Conservation (phyloP, 106 monocot species). For the Allium cepa region DNA sequence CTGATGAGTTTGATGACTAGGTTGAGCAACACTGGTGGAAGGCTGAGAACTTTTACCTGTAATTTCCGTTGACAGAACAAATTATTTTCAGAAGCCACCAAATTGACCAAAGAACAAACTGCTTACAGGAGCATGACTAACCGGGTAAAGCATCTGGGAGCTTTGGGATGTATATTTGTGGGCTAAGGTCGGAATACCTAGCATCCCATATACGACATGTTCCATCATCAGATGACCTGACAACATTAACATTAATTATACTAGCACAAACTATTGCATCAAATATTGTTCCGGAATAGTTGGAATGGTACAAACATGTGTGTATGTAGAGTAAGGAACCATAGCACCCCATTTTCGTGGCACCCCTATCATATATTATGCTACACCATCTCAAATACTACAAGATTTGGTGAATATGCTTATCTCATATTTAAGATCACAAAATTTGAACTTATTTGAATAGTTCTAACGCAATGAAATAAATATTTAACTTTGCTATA, state of each 20-base stretch:
- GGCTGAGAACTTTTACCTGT: constrained; percentile 68
- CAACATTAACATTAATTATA: constrained; percentile 1
- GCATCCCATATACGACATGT: constrained; percentile 99
- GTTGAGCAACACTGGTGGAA: constrained; percentile 44
- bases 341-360: no score
- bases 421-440: no score
- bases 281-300: not conserved
- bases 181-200: constrained; percentile 61
- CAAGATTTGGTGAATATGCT: no score
- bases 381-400: no score
- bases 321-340: not conserved
- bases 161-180: constrained; percentile 75
- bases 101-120: not conserved
- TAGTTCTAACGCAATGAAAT: no score
- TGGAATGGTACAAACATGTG: not conserved
- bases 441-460: no score
- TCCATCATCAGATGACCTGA: constrained; percentile 98
- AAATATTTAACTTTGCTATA: no score
- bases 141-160: constrained; percentile 64
- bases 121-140: constrained; percentile 18
- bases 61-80: constrained; percentile 15
- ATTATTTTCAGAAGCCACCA: constrained; percentile 1
- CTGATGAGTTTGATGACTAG: constrained; percentile 49
- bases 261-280: not conserved
- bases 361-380: no score